phyloP scores from a whole-genome alignment of 805 yeast genomes.

The Deakozyma indianensis region DNA sequence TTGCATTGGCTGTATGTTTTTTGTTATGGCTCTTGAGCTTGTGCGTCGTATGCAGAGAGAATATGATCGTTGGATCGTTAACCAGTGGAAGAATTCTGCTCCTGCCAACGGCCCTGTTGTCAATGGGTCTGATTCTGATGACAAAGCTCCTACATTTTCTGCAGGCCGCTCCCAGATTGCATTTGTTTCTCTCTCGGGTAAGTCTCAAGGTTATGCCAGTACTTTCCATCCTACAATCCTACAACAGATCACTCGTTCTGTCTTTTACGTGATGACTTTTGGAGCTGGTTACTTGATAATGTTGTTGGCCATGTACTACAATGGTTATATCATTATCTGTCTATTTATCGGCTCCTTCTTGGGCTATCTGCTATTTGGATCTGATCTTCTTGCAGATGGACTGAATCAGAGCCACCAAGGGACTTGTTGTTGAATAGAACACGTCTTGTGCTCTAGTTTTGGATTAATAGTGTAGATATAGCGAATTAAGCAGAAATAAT shows the following conservation, averaged over 20 bases:
- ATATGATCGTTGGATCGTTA: slow-evolving; percentile 17
- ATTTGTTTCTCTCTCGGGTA: slow-evolving; percentile 1
- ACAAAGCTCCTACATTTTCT: slow-evolving; percentile 2
- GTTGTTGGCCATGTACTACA: slow-evolving; percentile 64
- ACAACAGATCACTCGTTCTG: slow-evolving; percentile 39
- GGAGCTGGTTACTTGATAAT: slow-evolving; percentile 50
- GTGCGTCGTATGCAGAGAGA: slow-evolving; percentile 41
- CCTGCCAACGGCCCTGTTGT: slow-evolving; percentile 2
- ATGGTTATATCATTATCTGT: slow-evolving; percentile 50
- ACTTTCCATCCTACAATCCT: slow-evolving; percentile 25
- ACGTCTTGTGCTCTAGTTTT: not conserved
- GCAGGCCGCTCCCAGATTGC: not conserved
- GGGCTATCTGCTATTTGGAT: slow-evolving; percentile 40
- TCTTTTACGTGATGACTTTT: slow-evolving; percentile 44
- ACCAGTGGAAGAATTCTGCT: slow-evolving; percentile 8
- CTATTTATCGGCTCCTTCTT: slow-evolving; percentile 48
- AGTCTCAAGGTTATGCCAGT: slow-evolving; percentile 1
- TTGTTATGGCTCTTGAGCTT: slow-evolving; percentile 45
- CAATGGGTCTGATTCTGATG: slow-evolving; percentile 9
- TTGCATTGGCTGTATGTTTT: slow-evolving; percentile 50
- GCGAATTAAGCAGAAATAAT: too few species aligned
- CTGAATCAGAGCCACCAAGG: not conserved
- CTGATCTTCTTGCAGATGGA: slow-evolving; percentile 24
- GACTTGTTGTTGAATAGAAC: not conserved
- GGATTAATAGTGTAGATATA: too few species aligned